Evolutionary conservation across 495 filamentous ascomycete species (phyloP), one percentile per base, ranked within the genome.

Genomic region (Penicillium tannophilum): DNA sequence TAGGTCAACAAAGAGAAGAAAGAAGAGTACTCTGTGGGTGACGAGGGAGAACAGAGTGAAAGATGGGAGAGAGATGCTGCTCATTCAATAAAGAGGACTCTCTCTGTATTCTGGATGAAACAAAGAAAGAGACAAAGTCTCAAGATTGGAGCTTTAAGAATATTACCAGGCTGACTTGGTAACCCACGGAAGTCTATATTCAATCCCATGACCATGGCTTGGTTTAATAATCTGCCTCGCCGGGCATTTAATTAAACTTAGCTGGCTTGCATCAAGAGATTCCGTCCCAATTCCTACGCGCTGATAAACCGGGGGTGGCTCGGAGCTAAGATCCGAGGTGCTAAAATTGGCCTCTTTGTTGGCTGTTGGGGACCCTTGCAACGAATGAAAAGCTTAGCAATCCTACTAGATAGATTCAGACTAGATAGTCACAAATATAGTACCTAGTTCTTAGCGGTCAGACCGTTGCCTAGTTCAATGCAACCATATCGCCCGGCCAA

Each of bases 261-360:
- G n/a, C 46, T 49, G 26, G 26, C 26, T 46, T 49, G 50, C 50
- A 52, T 36, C 24, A 24, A 41, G 50, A 52, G 14, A 5, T 52
- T 39, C 23, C 33, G 31, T 20, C 30, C 10, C 5, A n/a, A 11
- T 39, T 52, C 26, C 17, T 54, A 54, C 24, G 52, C 52, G 52
- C 52, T 30, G 52, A 28, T 42, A 12, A 14, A 42, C 35, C 28
- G 26, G 20, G 36, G 36, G 36, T 44, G 26, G 20, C 16, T 36
- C 51, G 33, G 42, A 43, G 28, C 35, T 31, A 62, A 49, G 24
- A 54, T 39, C 10, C 42, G 42, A 43, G 23, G 42, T 50, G 47
- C 57, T 61, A 61, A 59, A 65, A 23, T 50, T 36, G 47, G 41
- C 42, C 33, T 64, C 64, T 67, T 62, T 70, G 64, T 67, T 65